Conservation (phyloP, 148 eudicot genomes). For the Spergularia marina region DNA sequence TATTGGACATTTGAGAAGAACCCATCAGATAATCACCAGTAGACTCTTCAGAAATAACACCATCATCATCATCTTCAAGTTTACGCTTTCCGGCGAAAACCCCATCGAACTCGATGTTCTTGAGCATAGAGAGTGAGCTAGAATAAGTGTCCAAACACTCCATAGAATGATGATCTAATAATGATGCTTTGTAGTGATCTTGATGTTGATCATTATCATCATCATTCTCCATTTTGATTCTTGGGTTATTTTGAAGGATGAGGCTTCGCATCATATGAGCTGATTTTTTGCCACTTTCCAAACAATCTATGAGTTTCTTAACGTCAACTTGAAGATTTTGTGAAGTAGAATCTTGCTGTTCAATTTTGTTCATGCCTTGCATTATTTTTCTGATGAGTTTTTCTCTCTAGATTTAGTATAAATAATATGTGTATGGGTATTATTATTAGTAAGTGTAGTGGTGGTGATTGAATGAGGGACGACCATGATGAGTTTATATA, state of each 20-base stretch:
- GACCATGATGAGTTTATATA: too few species aligned
- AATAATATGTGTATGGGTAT: too few species aligned
- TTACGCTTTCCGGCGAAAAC: neutral
- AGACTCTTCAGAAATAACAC: neutral
- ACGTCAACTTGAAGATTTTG: too few species aligned
- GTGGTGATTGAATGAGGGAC: too few species aligned
- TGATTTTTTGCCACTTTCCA: constrained; percentile 24
- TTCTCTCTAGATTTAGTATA: too few species aligned
- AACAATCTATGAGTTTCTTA: neutral
- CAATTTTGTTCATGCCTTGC: too few species aligned
- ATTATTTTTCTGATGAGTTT: too few species aligned
- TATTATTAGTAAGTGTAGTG: too few species aligned
- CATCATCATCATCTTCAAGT: neutral
- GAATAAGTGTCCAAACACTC: constrained; percentile 13
- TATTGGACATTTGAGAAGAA: neutral
- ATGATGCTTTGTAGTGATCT: neutral
- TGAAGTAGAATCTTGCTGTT: too few species aligned
- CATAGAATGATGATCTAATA: constrained; percentile 12
- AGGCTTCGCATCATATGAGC: constrained; percentile 7
- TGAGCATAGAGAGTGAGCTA: constrained; percentile 15
- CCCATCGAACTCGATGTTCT: neutral
- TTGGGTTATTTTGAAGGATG: neutral
- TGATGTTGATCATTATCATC: neutral
- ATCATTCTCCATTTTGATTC: constrained; percentile 13
- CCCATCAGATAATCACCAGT: neutral